phyloP scores from a whole-genome alignment of 495 filamentous ascomycete genomes.

The Rhypophila decipiens region DNA sequence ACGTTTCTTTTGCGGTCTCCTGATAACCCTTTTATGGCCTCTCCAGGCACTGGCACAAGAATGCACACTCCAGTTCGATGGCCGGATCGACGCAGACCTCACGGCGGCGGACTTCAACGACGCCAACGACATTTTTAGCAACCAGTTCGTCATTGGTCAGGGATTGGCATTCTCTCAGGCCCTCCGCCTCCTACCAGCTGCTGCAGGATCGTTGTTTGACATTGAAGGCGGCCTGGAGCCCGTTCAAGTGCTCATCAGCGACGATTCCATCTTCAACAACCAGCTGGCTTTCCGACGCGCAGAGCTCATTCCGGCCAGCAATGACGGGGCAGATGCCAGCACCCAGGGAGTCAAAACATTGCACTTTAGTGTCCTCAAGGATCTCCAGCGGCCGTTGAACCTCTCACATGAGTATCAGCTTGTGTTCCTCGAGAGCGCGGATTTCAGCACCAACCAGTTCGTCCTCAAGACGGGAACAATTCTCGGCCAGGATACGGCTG shows the following conservation, averaged over 20 bases:
- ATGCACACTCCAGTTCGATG: slow-evolving; percentile 33
- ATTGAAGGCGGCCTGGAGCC: slow-evolving; percentile 26
- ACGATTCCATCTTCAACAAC: slow-evolving; percentile 44
- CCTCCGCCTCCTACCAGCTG: neutral
- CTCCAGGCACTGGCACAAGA: too few relatives aligned
- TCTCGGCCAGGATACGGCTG: slow-evolving; percentile 23
- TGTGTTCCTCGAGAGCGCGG: slow-evolving; percentile 39
- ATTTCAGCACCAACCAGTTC: slow-evolving; percentile 43
- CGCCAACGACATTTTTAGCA: slow-evolving; percentile 26
- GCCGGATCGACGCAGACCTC: slow-evolving; percentile 21
- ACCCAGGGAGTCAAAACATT: slow-evolving; percentile 39
- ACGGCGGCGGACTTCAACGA: slow-evolving; percentile 23
- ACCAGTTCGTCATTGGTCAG: slow-evolving; percentile 22
- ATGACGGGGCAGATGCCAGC: slow-evolving; percentile 38
- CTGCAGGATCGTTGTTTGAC: slow-evolving; percentile 9
- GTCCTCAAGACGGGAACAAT: slow-evolving; percentile 44
- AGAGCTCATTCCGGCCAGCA: slow-evolving; percentile 38
- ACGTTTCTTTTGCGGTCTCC: too few relatives aligned
- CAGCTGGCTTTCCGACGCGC: slow-evolving; percentile 45
- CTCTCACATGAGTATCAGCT: slow-evolving; percentile 45
- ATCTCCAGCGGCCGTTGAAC: slow-evolving; percentile 36
- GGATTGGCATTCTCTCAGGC: neutral
- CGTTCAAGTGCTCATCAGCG: slow-evolving; percentile 29
- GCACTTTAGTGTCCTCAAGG: slow-evolving; percentile 43
- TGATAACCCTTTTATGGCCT: too few relatives aligned